Percentiles rank a stretch among this genome's conserved stretches.
Conservation (phyloP, 768 basidiomycete species). For the Russula compacta region DNA sequence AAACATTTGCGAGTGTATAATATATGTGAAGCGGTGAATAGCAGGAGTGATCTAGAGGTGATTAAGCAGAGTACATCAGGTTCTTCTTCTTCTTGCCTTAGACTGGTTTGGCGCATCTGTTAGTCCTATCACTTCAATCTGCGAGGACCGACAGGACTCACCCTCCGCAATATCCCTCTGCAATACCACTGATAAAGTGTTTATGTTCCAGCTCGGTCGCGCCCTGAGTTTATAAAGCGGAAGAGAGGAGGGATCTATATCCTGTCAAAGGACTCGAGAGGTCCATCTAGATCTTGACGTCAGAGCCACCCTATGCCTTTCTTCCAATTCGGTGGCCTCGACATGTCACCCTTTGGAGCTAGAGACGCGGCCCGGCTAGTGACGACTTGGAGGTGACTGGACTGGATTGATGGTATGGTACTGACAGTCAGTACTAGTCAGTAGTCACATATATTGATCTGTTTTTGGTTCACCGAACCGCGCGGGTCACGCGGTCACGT, state of each 20-base stretch:
- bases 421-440: too few species aligned
- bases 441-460: too few species aligned
- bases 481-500: too few species aligned
- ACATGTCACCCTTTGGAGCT: background rate
- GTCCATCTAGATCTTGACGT: background rate
- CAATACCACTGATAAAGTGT: constrained; percentile 93
- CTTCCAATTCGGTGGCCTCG: constrained; percentile 2
- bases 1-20: constrained; percentile 8
- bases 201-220: constrained; percentile 68
- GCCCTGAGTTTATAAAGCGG: background rate
- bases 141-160: constrained; percentile 26
- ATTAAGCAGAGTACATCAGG: constrained; percentile 86
- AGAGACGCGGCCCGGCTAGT: too few species aligned
- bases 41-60: background rate
- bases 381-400: too few species aligned
- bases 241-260: background rate
- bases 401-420: too few species aligned
- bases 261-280: constrained; percentile 4
- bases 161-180: constrained; percentile 83
- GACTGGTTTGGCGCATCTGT: constrained; percentile 44
- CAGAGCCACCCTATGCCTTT: constrained; percentile 1
- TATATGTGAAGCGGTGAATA: constrained; percentile 7
- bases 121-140: constrained; percentile 2
- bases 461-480: too few species aligned
- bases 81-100: constrained; percentile 99